Percentiles rank a stretch among this genome's conserved stretches.
Conservation (phyloP, 345 rosid genomes). For the Sisymbrium irio region DNA sequence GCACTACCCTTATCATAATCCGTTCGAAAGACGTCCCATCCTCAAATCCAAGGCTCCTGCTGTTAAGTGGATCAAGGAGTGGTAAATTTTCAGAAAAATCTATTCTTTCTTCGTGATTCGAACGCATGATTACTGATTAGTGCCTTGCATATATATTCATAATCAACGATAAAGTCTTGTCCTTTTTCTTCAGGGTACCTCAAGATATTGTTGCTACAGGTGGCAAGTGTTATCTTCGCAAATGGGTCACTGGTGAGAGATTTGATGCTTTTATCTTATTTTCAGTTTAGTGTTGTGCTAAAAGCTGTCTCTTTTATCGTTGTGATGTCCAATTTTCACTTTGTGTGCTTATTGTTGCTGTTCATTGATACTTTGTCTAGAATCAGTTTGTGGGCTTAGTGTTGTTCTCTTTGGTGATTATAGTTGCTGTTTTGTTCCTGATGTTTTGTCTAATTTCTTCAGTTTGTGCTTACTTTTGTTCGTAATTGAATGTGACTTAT, state of each 20-base stretch:
- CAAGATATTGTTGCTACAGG: constrained; percentile 95
- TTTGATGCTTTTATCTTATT: neutral
- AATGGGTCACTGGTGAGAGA: constrained; percentile 79
- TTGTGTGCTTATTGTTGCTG: neutral
- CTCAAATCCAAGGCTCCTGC: constrained; percentile 69
- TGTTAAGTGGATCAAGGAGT: constrained; percentile 79
- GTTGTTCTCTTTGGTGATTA: neutral
- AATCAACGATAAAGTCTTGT: neutral
- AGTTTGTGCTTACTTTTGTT: neutral
- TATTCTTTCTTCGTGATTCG: neutral
- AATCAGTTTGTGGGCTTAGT: neutral
- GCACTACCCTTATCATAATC: constrained; percentile 47
- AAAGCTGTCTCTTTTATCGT: neutral
- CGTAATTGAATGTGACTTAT: neutral
- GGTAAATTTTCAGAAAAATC: constrained; percentile 40
- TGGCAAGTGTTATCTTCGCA: constrained; percentile 78
- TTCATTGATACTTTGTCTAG: neutral
- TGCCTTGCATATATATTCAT: neutral
- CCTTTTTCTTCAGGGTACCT: constrained; percentile 67
- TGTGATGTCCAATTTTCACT: neutral
- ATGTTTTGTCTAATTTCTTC: neutral
- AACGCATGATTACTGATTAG: neutral
- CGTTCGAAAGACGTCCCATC: constrained; percentile 76
- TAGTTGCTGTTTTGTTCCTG: neutral
- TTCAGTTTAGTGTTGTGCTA: neutral